Conservation (phyloP, 2,329 filamentous ascomycete species). For the Diaporthe vexans region DNA sequence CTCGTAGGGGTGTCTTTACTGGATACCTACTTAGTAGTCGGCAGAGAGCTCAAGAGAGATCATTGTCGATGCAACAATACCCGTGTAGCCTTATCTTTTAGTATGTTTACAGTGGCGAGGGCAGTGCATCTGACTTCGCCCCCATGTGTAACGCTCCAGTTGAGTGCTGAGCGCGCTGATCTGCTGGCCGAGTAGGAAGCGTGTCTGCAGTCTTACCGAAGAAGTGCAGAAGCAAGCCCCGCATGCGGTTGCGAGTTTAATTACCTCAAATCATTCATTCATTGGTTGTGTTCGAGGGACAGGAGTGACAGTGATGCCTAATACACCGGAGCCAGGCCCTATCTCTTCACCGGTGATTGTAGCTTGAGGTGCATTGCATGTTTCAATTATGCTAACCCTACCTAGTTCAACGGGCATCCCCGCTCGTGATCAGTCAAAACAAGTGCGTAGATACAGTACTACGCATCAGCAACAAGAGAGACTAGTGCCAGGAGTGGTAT, state of each 20-base stretch:
- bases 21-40: no score
- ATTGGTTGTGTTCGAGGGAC: background rate
- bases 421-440: no score
- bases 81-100: rapidly evolving
- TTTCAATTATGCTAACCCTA: no score
- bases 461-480: background rate
- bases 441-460: no score
- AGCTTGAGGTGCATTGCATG: no score
- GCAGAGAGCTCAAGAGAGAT: background rate
- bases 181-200: background rate
- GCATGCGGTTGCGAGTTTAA: no score
- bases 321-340: background rate
- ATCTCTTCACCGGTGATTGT: background rate
- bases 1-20: no score
- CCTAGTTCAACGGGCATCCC: no score
- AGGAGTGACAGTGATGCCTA: background rate
- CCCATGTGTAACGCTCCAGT: background rate
- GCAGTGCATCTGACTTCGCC: background rate
- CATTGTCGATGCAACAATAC: background rate
- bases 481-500: background rate
- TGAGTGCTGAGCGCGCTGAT: background rate
- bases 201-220: no score
- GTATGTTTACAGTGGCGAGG: background rate
- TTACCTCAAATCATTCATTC: no score
- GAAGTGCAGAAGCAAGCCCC: no score